Evolutionary conservation across 257 asterid genomes (phyloP).

Genomic region (Haberlea rhodopensis): DNA sequence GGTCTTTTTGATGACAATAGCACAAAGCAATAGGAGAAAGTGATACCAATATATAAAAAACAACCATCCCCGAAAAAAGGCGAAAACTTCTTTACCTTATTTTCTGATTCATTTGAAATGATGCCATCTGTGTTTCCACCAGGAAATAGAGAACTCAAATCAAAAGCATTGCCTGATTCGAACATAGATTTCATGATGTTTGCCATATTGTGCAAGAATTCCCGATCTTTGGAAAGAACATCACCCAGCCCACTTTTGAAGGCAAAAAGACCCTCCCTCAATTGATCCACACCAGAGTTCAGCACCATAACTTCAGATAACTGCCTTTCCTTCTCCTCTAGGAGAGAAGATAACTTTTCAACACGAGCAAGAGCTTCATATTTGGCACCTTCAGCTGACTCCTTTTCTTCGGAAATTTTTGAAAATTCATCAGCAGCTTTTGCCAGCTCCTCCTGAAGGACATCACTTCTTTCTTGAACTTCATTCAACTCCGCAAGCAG

Average conservation of each 20-base stretch:
- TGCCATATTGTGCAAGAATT: conserved; percentile 55
- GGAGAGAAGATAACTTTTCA: conserved; percentile 59
- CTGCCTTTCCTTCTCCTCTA: conserved; percentile 67
- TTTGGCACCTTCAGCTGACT: conserved; percentile 58
- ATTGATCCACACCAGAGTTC: conserved; percentile 52
- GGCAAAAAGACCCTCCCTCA: conserved; percentile 52
- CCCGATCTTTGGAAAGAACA: conserved; percentile 70
- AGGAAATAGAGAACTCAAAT: conserved; percentile 35
- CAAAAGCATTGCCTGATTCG: conserved; percentile 36
- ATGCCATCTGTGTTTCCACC: conserved; percentile 31
- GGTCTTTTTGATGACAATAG: not conserved
- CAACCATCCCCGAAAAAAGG: not conserved
- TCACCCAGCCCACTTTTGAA: conserved; percentile 47
- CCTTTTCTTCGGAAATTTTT: conserved; percentile 61
- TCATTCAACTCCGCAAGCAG: conserved; percentile 94
- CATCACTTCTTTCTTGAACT: conserved; percentile 93
- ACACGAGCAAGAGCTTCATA: conserved; percentile 59
- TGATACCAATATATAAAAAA: conserved; percentile 15
- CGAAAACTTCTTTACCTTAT: conserved; percentile 52
- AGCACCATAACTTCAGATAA: conserved; percentile 54
- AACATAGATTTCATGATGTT: conserved; percentile 44
- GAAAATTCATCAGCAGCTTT: conserved; percentile 54
- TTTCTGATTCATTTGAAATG: conserved; percentile 38
- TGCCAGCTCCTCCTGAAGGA: conserved; percentile 83
- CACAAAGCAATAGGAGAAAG: conserved; percentile 9